These are phyloP conservation scores for Phytophthora fragariae DNA, from an alignment of 352 stramenopile species.

Conservation along the genomic window DNA sequence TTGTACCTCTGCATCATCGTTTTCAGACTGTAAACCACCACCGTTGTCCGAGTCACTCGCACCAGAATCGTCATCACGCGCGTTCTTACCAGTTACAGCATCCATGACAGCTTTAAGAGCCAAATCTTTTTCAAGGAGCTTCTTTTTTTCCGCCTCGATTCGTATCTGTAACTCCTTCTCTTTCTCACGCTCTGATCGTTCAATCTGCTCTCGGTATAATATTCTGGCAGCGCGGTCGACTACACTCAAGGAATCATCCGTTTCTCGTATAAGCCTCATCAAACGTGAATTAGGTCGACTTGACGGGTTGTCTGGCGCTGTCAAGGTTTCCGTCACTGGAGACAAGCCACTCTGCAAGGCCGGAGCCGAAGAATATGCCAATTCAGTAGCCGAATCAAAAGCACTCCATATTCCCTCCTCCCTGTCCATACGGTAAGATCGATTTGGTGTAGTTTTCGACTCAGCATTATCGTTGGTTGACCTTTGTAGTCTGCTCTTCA, in stretches of 20 bases:
- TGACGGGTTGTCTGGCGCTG: neutral
- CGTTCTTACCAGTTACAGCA: slow-evolving; percentile 23
- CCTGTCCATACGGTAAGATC: neutral
- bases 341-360: neutral
- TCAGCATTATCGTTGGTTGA: neutral
- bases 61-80: neutral
- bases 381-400: slow-evolving; percentile 12
- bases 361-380: neutral
- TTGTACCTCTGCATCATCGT: slow-evolving; percentile 8
- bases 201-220: slow-evolving; percentile 55
- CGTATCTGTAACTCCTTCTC: slow-evolving; percentile 30
- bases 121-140: slow-evolving; percentile 30
- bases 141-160: slow-evolving; percentile 33
- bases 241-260: slow-evolving; percentile 80
- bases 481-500: slow-evolving; percentile 23
- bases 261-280: slow-evolving; percentile 55
- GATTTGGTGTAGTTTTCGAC: neutral
- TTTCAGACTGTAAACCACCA: slow-evolving; percentile 1
- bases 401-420: neutral
- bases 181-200: slow-evolving; percentile 27
- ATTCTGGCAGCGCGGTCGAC: slow-evolving; percentile 60
- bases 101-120: slow-evolving; percentile 45
- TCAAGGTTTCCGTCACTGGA: neutral
- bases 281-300: slow-evolving; percentile 36
- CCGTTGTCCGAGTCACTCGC: slow-evolving; percentile 4